phyloP scores from a whole-genome alignment of 306 rosid genomes.

The Vigna unguiculata region DNA sequence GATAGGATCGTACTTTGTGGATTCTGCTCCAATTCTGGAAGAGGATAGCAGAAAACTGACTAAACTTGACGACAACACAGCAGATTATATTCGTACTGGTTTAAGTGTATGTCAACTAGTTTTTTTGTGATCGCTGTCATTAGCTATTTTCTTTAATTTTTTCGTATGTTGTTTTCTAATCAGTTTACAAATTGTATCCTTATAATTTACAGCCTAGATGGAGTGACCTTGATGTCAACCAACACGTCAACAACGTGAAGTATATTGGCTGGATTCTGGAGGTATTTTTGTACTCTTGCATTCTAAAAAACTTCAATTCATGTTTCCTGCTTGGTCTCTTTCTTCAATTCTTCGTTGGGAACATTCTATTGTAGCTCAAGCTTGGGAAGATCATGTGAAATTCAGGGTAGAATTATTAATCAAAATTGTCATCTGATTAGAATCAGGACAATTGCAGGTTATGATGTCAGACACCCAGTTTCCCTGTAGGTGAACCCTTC shows the following conservation, averaged over 20 bases:
- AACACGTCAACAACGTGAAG: constrained; percentile 99
- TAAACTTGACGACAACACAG: constrained; percentile 79
- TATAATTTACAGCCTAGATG: constrained; percentile 83
- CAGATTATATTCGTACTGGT: constrained; percentile 72
- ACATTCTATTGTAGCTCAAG: constrained; percentile 2
- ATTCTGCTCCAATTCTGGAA: constrained; percentile 79
- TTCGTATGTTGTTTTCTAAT: constrained; percentile 33
- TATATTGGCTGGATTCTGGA: constrained; percentile 99
- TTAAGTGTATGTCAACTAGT: constrained; percentile 65
- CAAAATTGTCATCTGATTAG: constrained; percentile 15
- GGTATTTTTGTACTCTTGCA: constrained; percentile 58
- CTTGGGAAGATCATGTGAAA: constrained; percentile 19
- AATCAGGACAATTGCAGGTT: not conserved
- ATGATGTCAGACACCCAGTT: constrained; percentile 1
- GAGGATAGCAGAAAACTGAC: constrained; percentile 86
- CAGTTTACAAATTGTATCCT: not conserved
- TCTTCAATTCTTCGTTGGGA: not conserved
- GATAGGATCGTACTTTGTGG: constrained; percentile 82
- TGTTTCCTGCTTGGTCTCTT: constrained; percentile 20
- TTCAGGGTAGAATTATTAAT: constrained; percentile 1
- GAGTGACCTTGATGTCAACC: constrained; percentile 93
- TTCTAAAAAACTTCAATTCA: constrained; percentile 13
- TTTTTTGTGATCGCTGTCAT: constrained; percentile 25
- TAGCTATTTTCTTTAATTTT: constrained; percentile 18
- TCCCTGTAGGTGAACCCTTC: constrained; percentile 23